These are phyloP conservation scores for Musa troglodytarum DNA, from an alignment of 176 grass and related monocot genomes.

Conservation along the genomic window DNA sequence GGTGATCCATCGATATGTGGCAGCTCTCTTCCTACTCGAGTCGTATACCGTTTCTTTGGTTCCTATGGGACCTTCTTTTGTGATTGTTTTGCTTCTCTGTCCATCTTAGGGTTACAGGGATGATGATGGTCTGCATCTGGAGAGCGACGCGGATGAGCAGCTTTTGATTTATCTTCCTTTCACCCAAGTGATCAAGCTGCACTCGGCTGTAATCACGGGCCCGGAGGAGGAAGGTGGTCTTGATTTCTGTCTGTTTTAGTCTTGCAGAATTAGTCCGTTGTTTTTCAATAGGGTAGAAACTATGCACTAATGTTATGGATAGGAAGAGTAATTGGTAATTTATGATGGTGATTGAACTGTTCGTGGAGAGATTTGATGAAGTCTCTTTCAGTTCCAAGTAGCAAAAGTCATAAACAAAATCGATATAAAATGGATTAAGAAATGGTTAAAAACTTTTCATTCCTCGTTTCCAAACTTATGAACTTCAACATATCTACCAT, in stretches of 20 bases:
- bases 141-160: constrained; percentile 80
- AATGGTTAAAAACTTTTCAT: no score
- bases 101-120: constrained; percentile 54
- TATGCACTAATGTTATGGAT: no score
- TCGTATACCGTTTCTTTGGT: neutral
- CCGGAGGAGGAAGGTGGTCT: constrained; percentile 77
- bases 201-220: constrained; percentile 61
- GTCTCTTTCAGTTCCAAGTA: no score
- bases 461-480: no score
- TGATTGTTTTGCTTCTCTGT: neutral
- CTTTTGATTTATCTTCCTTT: constrained; percentile 86
- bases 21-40: neutral
- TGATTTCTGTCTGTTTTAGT: neutral
- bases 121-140: constrained; percentile 73
- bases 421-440: no score
- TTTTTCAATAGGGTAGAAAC: neutral
- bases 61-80: neutral
- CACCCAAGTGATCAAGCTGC: constrained; percentile 82
- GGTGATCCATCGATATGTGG: constrained; percentile 13
- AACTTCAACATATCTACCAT: no score
- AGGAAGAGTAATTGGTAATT: no score
- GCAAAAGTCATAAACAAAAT: no score
- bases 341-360: no score
- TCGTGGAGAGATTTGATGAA: no score
- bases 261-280: neutral